Conservation (phyloP, 2,329 filamentous ascomycete genomes). For the Corinectria fuckeliana region DNA sequence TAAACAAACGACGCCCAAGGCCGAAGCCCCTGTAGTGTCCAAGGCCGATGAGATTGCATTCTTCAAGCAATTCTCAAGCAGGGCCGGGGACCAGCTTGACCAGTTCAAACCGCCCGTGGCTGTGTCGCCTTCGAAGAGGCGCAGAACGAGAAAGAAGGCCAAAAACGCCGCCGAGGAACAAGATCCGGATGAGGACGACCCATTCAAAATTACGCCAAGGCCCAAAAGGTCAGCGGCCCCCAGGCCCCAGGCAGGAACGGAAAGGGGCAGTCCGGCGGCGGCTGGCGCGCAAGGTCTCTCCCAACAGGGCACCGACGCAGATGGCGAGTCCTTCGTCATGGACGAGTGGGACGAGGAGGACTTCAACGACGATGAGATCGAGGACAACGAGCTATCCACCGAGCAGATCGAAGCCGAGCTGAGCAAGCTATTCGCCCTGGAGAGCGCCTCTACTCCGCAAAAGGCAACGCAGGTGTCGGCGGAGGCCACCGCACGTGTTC, state of each 20-base stretch:
- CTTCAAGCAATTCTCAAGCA: slow-evolving; percentile 10
- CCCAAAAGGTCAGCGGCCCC: neutral
- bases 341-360: slow-evolving; percentile 13
- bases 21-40: neutral
- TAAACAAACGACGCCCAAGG: neutral
- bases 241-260: neutral
- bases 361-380: slow-evolving; percentile 12
- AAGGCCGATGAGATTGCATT: neutral
- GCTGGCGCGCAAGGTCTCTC: neutral
- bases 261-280: neutral
- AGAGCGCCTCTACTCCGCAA: neutral
- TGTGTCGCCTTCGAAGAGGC: neutral
- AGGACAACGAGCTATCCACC: slow-evolving; percentile 13
- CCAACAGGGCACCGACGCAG: neutral
- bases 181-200: slow-evolving; percentile 1
- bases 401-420: slow-evolving; percentile 14
- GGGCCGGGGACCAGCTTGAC: slow-evolving; percentile 10
- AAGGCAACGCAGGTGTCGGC: neutral
- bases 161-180: neutral
- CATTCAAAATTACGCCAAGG: neutral
- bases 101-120: no score
- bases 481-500: neutral
- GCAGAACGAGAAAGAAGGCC: neutral
- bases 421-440: neutral
- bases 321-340: neutral